Percentiles rank a stretch among this genome's conserved stretches.
These are phyloP conservation scores for Rhizophagus sp. DNA, from an alignment of 192 early-diverging fungal species.

Conservation along the genomic window DNA sequence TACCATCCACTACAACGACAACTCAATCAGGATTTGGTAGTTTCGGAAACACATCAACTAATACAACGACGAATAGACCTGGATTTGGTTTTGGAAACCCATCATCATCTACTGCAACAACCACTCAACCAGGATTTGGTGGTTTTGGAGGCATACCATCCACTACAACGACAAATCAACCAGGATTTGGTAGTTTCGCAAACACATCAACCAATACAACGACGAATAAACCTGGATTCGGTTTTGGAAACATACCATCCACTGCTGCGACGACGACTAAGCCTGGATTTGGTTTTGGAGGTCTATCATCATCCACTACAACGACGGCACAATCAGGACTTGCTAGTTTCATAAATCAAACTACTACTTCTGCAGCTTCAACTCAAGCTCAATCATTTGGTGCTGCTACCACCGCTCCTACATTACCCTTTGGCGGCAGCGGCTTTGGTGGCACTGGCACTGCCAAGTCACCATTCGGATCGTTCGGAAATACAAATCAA, in stretches of 20 bases:
- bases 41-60: neutral
- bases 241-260: neutral
- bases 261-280: too few relatives aligned
- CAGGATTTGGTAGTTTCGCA: neutral
- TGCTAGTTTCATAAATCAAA: neutral
- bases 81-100: too few relatives aligned
- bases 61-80: too few relatives aligned
- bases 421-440: neutral
- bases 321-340: too few relatives aligned
- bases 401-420: neutral
- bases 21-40: neutral
- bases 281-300: too few relatives aligned
- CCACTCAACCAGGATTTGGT: too few relatives aligned
- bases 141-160: neutral
- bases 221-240: neutral
- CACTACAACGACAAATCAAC: too few relatives aligned
- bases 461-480: neutral
- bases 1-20: neutral
- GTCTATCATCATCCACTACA: too few relatives aligned
- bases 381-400: too few relatives aligned
- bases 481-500: too few relatives aligned
- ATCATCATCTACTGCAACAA: too few relatives aligned
- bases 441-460: neutral
- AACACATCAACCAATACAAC: neutral
- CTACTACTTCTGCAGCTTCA: neutral